Conservation (phyloP, 441 rosid genomes). For the Hura crepitans region DNA sequence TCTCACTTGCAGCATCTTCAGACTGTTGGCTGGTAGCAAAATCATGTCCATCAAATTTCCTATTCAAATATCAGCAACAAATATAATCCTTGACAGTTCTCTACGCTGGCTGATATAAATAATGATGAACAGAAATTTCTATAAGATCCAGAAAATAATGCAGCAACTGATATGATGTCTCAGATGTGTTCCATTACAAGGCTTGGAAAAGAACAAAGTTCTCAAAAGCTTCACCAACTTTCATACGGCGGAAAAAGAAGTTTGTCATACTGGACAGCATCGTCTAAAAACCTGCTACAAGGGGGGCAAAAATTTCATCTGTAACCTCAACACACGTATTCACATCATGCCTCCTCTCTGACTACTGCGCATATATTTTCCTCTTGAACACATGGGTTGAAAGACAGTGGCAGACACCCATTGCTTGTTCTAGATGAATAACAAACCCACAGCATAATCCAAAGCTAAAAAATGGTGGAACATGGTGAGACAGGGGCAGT, state of each 20-base stretch:
- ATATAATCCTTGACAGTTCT: too few relatives aligned
- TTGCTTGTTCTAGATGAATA: conserved; percentile 9
- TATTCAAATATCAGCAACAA: conserved; percentile 1
- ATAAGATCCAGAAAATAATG: background rate
- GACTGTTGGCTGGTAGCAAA: background rate
- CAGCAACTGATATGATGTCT: conserved; percentile 1
- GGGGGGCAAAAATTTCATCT: background rate
- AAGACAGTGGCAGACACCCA: background rate
- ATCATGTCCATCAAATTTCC: conserved; percentile 4
- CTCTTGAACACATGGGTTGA: background rate
- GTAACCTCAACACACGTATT: background rate
- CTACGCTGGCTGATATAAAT: background rate
- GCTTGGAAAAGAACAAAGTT: background rate
- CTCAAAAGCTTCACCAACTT: background rate
- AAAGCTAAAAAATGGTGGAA: background rate
- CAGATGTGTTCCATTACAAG: background rate
- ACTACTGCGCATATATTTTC: background rate
- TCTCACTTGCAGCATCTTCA: conserved; percentile 5
- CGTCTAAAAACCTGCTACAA: background rate
- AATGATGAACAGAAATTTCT: background rate
- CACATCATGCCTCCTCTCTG: background rate
- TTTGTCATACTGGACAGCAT: background rate
- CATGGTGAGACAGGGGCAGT: background rate
- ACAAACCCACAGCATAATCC: conserved; percentile 5
- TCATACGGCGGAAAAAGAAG: background rate